A percentile compares a stretch with the other conserved stretches of the same genome.
Conservation (phyloP, 23 red algal species). For the Gracilaria domingensis region DNA sequence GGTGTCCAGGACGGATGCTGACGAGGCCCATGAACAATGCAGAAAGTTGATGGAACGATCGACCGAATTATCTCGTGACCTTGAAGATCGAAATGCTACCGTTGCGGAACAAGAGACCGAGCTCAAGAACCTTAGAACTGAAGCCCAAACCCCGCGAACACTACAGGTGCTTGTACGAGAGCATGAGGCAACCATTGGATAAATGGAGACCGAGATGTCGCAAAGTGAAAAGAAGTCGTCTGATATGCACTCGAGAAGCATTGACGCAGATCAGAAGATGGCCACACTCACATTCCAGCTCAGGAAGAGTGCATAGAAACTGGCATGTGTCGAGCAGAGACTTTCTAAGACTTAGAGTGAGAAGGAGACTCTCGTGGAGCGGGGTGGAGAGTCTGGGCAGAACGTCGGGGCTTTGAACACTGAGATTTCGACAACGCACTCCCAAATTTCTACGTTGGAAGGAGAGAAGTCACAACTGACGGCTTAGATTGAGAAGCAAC, state of each 20-base stretch:
- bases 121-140: conserved; percentile 2
- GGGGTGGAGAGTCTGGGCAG: neutral
- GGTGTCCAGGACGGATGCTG: neutral
- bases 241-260: conserved; percentile 30
- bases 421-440: neutral
- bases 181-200: neutral
- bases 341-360: neutral
- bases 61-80: neutral
- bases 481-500: neutral
- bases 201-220: conserved; percentile 24
- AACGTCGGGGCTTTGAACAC: neutral
- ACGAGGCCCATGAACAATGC: conserved; percentile 9
- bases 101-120: neutral
- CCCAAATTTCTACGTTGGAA: neutral
- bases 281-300: conserved; percentile 20
- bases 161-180: conserved; percentile 4
- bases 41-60: conserved; percentile 1
- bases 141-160: neutral
- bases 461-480: neutral
- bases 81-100: neutral
- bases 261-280: conserved; percentile 31
- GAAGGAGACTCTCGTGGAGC: neutral
- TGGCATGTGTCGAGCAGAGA: neutral
- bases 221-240: conserved; percentile 19
- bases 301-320: neutral